Conservation (phyloP, 1,284 basidiomycete species). For the Ceratobasidium sp. region DNA sequence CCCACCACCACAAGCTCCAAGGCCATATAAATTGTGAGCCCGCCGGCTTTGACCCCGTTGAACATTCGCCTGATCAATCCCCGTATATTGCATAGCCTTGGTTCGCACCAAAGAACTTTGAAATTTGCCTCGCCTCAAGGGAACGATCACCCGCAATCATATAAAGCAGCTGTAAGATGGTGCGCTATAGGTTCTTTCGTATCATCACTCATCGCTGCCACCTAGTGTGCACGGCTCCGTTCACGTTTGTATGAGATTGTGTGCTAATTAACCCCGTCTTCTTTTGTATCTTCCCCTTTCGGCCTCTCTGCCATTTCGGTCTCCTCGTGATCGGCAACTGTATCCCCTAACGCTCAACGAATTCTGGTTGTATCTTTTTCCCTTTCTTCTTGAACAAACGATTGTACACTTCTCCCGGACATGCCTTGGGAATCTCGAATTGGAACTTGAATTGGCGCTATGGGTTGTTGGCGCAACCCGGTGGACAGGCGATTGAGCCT, state of each 20-base stretch:
- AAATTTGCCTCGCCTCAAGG: slow-evolving; percentile 28
- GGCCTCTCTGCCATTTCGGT: neutral
- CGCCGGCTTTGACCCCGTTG: no score
- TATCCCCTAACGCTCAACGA: slow-evolving; percentile 17
- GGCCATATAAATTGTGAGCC: neutral
- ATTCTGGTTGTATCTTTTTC: neutral
- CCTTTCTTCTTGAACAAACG: neutral
- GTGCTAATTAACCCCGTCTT: slow-evolving; percentile 11
- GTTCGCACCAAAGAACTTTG: neutral
- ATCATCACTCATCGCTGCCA: slow-evolving; percentile 16
- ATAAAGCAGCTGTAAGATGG: slow-evolving; percentile 34
- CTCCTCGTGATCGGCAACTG: slow-evolving; percentile 11
- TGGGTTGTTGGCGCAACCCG: slow-evolving; percentile 17
- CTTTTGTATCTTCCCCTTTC: slow-evolving; percentile 3
- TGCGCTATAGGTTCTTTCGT: neutral
- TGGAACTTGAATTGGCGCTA: slow-evolving; percentile 26
- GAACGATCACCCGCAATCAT: neutral
- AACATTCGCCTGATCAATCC: no score
- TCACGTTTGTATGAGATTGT: slow-evolving; percentile 10
- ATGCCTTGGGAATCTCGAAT: slow-evolving; percentile 11
- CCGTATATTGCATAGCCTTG: neutral
- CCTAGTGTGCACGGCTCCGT: neutral
- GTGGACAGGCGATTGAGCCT: slow-evolving; percentile 60
- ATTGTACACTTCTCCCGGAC: slow-evolving; percentile 1
- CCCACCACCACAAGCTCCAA: slow-evolving; percentile 1